Evolutionary conservation across 257 asterid species (phyloP).

Genomic region (Gardenia jasminoides): DNA sequence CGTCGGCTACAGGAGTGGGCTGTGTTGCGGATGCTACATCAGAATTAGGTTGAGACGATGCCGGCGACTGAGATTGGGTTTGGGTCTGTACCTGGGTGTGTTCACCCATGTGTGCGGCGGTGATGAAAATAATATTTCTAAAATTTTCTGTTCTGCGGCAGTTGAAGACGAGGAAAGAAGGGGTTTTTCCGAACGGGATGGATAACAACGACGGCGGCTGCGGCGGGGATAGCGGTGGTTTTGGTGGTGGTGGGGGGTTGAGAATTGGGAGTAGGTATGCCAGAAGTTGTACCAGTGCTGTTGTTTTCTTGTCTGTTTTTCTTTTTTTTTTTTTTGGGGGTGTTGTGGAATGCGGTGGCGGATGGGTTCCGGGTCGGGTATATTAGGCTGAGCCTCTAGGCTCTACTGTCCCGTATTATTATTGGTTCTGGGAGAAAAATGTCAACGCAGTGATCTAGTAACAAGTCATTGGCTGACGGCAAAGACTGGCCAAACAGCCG

Average conservation of each 20-base stretch:
- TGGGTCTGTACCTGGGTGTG: conserved; percentile 41
- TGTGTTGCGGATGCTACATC: conserved; percentile 33
- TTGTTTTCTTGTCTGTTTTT: no score
- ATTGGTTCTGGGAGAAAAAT: background rate
- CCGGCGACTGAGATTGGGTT: conserved; percentile 31
- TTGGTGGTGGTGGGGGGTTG: conserved; percentile 13
- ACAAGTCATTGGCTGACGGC: no score
- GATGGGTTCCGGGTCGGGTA: no score
- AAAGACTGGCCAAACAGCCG: no score
- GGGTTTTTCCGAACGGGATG: background rate
- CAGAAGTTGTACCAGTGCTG: background rate
- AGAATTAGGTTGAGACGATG: conserved; percentile 32
- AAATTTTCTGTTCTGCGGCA: background rate
- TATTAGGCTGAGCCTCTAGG: no score
- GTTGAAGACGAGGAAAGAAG: background rate
- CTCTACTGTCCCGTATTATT: no score
- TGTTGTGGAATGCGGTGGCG: no score
- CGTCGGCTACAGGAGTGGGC: conserved; percentile 24
- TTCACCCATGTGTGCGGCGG: conserved; percentile 56
- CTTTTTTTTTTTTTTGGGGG: no score
- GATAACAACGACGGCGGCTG: conserved; percentile 1
- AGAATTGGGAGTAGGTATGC: background rate
- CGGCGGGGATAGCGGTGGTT: conserved; percentile 7
- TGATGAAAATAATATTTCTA: background rate
- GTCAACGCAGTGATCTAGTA: background rate